These are phyloP conservation scores for Termitomyces sp. DNA, from an alignment of 768 basidiomycete species.

Conservation along the genomic window DNA sequence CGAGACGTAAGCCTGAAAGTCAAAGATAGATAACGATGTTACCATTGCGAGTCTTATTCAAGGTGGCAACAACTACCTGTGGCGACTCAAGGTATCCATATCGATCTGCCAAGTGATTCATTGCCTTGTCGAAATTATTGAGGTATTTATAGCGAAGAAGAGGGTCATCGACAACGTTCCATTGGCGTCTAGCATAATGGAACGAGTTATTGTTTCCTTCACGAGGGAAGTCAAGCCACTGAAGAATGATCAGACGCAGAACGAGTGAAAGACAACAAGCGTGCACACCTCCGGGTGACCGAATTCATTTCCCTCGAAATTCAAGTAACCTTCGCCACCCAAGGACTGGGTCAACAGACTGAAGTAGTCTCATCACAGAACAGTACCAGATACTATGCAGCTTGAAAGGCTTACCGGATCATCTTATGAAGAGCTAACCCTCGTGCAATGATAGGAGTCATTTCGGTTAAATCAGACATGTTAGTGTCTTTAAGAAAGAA, in stretches of 20 bases:
- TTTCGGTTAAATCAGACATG: constrained; percentile 83
- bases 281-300: constrained; percentile 88
- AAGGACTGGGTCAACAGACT: constrained; percentile 88
- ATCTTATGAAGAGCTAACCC: constrained; percentile 95
- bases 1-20: constrained; percentile 77
- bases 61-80: constrained; percentile 39
- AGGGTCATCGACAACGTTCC: constrained; percentile 87
- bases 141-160: constrained; percentile 90
- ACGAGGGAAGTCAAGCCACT: constrained; percentile 99
- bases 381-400: not conserved
- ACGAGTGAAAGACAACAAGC: not conserved
- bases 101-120: constrained; percentile 81
- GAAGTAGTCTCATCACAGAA: not conserved
- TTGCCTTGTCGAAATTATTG: constrained; percentile 87
- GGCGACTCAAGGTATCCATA: constrained; percentile 82
- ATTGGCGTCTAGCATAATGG: constrained; percentile 95
- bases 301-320: constrained; percentile 98
- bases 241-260: constrained; percentile 2
- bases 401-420: constrained; percentile 62
- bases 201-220: constrained; percentile 94
- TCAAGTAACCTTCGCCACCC: constrained; percentile 96
- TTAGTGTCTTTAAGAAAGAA: constrained; percentile 58
- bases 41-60: not conserved
- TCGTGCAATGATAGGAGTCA: constrained; percentile 83
- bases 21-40: not conserved